A percentile compares a stretch with the other conserved stretches of the same genome.
phyloP scores from a whole-genome alignment of 148 eudicot genomes.

The Rhododendron mucronatum region DNA sequence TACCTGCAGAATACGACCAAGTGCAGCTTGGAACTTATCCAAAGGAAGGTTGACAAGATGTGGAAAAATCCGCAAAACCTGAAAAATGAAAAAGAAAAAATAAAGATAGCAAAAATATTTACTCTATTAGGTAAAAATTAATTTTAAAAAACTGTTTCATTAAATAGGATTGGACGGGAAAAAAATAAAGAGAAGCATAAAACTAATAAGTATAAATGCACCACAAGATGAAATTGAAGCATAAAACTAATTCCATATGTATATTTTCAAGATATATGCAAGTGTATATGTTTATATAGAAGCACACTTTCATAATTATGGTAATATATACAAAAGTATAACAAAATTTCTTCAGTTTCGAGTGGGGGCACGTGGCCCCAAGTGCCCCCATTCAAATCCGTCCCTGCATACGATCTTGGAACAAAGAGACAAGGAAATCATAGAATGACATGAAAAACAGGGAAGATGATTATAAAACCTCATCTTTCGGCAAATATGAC shows the following conservation, averaged over 20 bases:
- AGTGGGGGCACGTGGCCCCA: background rate
- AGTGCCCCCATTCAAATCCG: no score
- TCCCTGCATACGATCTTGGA: background rate
- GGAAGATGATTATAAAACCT: conserved; percentile 41
- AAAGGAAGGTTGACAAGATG: conserved; percentile 70
- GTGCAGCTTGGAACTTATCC: conserved; percentile 81
- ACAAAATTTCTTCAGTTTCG: background rate
- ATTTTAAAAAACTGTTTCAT: background rate
- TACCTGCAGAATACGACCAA: conserved; percentile 72
- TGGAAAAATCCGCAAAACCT: conserved; percentile 69
- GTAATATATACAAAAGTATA: background rate
- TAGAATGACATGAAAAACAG: background rate
- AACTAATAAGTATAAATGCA: background rate
- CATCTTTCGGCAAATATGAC: conserved; percentile 72
- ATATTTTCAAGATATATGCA: background rate
- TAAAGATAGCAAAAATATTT: background rate
- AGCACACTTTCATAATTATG: background rate
- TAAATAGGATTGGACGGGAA: background rate
- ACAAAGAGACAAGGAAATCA: background rate
- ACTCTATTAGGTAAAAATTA: background rate
- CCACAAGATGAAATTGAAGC: background rate
- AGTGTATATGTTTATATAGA: background rate
- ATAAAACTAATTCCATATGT: no score
- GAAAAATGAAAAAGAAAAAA: conserved; percentile 6
- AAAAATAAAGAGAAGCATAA: background rate